Evolutionary conservation across 192 early-diverging fungal species (phyloP).

Genomic region (Gigaspora rosea): DNA sequence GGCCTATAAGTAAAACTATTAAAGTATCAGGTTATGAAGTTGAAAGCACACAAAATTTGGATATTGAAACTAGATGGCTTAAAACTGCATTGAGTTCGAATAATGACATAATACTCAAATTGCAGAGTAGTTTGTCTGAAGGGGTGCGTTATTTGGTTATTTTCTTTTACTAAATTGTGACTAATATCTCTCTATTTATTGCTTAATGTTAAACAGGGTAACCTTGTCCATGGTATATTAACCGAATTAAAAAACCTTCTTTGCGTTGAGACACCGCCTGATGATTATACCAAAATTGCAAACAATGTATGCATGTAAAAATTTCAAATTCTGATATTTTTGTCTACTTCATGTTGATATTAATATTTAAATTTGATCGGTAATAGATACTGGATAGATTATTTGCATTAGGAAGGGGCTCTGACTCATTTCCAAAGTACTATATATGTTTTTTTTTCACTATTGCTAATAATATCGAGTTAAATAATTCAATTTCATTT

Average conservation of each 20-base stretch:
- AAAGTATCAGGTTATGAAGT: background rate
- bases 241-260: constrained; percentile 9
- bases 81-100: background rate
- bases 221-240: background rate
- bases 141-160: background rate
- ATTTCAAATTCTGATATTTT: background rate
- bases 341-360: background rate
- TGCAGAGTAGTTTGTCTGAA: background rate
- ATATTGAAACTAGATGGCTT: constrained; percentile 9
- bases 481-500: background rate
- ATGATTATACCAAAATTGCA: constrained; percentile 12
- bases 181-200: background rate
- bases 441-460: background rate
- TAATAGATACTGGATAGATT: constrained; percentile 17
- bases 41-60: background rate
- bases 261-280: background rate
- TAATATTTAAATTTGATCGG: background rate
- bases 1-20: background rate
- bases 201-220: background rate
- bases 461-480: background rate
- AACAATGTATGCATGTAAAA: constrained; percentile 6
- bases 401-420: background rate
- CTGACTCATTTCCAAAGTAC: constrained; percentile 20
- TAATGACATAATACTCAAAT: background rate
- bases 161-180: background rate